Percentiles rank a stretch among this genome's conserved stretches.
Conservation (phyloP, 75 land plant species). For the Pseudotsuga menziesii region DNA sequence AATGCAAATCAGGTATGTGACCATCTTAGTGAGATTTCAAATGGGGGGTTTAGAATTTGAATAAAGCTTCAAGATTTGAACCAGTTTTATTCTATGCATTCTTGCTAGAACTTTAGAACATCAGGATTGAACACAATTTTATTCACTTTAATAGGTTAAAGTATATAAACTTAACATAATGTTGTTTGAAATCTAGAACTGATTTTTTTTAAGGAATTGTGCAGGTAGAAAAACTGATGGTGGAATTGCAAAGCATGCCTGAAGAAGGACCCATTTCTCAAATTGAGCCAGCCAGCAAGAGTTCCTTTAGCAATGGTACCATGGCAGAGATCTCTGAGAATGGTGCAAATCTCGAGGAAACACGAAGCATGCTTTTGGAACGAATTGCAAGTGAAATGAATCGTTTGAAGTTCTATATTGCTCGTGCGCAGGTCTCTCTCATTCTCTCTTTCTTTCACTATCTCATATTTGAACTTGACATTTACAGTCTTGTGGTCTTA, state of each 20-base stretch:
- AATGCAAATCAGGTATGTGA: too few species aligned
- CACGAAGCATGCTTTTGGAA: constrained; percentile 97
- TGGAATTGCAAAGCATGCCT: constrained; percentile 77
- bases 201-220: not conserved
- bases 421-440: constrained; percentile 75
- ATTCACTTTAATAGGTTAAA: not conserved
- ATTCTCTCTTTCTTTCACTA: constrained; percentile 7
- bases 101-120: too few species aligned
- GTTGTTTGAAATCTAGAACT: not conserved
- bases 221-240: constrained; percentile 94
- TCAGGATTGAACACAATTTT: too few species aligned
- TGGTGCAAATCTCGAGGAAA: constrained; percentile 62
- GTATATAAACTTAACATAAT: not conserved
- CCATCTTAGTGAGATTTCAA: too few species aligned
- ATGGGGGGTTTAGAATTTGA: too few species aligned
- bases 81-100: too few species aligned
- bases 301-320: constrained; percentile 36
- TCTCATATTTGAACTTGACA: not conserved
- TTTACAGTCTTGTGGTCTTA: not conserved
- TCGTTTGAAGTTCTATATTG: constrained; percentile 85
- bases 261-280: constrained; percentile 58
- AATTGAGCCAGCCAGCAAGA: constrained; percentile 17
- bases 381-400: constrained; percentile 99
- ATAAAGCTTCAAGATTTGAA: too few species aligned
- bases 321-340: constrained; percentile 48